Conservation (phyloP, 2,329 filamentous ascomycete genomes). For the Drechslera avenae region DNA sequence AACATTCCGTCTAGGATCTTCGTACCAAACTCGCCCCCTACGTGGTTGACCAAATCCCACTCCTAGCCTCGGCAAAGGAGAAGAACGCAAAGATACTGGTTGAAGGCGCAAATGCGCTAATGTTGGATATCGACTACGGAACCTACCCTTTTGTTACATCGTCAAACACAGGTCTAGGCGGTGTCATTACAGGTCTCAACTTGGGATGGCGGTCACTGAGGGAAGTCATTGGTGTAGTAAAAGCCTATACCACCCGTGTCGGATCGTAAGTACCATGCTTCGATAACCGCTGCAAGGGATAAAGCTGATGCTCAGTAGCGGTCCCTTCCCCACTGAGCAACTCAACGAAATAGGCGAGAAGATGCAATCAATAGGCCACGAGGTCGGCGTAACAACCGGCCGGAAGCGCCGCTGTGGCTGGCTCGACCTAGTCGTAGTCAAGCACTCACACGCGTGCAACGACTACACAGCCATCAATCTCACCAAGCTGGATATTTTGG, state of each 20-base stretch:
- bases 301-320: constrained; percentile 50
- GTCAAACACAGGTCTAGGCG: constrained; percentile 64
- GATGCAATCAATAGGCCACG: constrained; percentile 61
- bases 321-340: constrained; percentile 72
- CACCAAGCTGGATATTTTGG: constrained; percentile 72
- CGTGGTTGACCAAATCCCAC: constrained; percentile 69
- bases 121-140: constrained; percentile 65
- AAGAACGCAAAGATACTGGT: constrained; percentile 66
- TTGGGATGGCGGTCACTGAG: constrained; percentile 66
- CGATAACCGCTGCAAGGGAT: not conserved
- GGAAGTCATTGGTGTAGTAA: constrained; percentile 68
- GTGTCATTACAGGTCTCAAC: constrained; percentile 67
- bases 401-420: constrained; percentile 67
- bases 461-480: constrained; percentile 69
- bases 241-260: constrained; percentile 70
- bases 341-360: constrained; percentile 62
- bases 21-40: constrained; percentile 63
- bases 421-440: constrained; percentile 71
- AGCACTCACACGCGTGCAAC: constrained; percentile 69
- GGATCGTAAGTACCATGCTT: constrained; percentile 36
- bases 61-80: constrained; percentile 66
- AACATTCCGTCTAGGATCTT: constrained; percentile 51
- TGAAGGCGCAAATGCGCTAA: constrained; percentile 71
- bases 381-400: constrained; percentile 63
- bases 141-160: constrained; percentile 68